A percentile compares a stretch with the other conserved stretches of the same genome.
These are phyloP conservation scores for Roridomyces roridus DNA, from an alignment of 768 basidiomycete genomes.

Conservation along the genomic window DNA sequence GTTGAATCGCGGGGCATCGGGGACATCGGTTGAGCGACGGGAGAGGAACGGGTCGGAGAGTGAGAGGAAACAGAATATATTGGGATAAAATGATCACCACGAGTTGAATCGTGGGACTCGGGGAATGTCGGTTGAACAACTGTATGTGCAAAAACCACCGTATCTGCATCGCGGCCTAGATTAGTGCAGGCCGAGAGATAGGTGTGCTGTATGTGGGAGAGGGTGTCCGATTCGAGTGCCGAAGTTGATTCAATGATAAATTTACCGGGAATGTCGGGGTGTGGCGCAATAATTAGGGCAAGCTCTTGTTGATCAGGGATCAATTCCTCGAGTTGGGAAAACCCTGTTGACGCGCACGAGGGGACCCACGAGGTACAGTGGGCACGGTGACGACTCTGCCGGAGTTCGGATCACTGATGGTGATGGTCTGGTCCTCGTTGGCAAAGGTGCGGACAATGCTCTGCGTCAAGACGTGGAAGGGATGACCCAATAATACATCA, in stretches of 20 bases:
- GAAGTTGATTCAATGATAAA: slow-evolving; percentile 1
- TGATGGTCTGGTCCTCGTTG: slow-evolving; percentile 6
- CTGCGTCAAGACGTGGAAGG: slow-evolving; percentile 10
- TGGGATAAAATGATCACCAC: background rate
- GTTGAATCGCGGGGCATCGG: no score
- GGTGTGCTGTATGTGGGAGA: background rate
- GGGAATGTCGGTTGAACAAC: slow-evolving; percentile 13
- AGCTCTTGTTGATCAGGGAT: slow-evolving; percentile 13
- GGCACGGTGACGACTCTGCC: slow-evolving; percentile 1
- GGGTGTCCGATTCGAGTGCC: slow-evolving; percentile 6
- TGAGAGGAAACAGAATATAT: background rate
- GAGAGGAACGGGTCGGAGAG: background rate
- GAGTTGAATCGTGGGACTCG: slow-evolving; percentile 14
- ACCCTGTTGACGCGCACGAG: background rate
- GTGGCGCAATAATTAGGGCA: background rate
- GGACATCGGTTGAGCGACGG: background rate
- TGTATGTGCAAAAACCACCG: background rate
- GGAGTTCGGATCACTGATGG: slow-evolving; percentile 8
- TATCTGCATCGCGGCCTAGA: background rate
- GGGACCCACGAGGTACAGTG: slow-evolving; percentile 5
- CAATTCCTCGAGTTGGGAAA: slow-evolving; percentile 8
- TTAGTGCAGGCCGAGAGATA: slow-evolving; percentile 11
- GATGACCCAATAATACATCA: slow-evolving; percentile 15
- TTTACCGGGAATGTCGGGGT: background rate
- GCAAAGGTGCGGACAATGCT: slow-evolving; percentile 4